Percentiles rank a stretch among this genome's conserved stretches.
Conservation (phyloP, 176 grass and related monocot genomes). For the Carex kokanica region DNA sequence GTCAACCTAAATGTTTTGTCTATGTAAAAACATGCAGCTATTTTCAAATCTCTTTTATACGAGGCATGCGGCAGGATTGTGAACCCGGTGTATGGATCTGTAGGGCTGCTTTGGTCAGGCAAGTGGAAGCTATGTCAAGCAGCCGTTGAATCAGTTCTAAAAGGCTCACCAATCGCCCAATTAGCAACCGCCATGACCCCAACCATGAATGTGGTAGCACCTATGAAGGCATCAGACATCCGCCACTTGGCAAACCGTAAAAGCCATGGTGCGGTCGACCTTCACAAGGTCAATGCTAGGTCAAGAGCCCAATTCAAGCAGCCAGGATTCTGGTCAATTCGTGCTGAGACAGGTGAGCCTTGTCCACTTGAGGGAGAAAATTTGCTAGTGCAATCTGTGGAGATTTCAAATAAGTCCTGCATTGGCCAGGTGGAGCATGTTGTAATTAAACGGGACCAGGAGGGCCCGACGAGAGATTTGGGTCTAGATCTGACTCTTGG, state of each 20-base stretch:
- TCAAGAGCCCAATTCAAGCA: constrained; percentile 27
- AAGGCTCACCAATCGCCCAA: constrained; percentile 40
- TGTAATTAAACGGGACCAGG: not conserved
- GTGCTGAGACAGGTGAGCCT: not conserved
- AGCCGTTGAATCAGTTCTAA: constrained; percentile 53
- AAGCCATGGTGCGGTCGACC: not conserved
- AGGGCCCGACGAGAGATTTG: not conserved
- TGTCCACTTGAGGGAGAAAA: not conserved
- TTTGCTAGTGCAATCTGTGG: not conserved
- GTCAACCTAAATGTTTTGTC: not conserved
- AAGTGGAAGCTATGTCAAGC: constrained; percentile 61
- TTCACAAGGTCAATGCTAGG: constrained; percentile 21
- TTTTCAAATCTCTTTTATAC: constrained; percentile 61
- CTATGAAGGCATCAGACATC: constrained; percentile 36
- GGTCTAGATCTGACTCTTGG: constrained; percentile 27
- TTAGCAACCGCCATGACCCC: not conserved
- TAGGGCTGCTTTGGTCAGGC: constrained; percentile 59
- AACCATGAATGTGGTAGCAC: not conserved
- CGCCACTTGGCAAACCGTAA: constrained; percentile 45
- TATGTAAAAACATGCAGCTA: constrained; percentile 30
- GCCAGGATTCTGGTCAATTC: not conserved
- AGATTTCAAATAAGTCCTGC: not conserved
- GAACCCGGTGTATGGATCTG: constrained; percentile 59
- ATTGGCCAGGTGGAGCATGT: not conserved
- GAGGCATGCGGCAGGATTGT: constrained; percentile 63